Evolutionary conservation across 108 stramenopile species (phyloP).

Genomic region (Chaetoceros muelleri): DNA sequence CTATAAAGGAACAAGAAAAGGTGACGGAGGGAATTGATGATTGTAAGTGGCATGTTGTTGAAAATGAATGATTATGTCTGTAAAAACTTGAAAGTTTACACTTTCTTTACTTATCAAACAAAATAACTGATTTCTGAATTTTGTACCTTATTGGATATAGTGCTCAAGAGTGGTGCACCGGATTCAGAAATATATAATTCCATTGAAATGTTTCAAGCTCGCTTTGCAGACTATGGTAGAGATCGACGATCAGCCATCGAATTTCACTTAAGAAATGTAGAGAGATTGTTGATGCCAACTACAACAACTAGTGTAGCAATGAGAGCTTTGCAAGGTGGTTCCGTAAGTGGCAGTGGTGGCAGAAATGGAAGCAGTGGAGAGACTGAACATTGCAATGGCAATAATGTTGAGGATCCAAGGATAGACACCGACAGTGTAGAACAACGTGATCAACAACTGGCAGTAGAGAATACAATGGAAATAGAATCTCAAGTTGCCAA

Average conservation of each 20-base stretch:
- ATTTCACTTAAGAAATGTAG: conserved; percentile 65
- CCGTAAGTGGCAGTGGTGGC: too few species aligned
- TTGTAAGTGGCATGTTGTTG: background rate
- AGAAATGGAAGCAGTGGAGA: background rate
- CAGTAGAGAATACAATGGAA: background rate
- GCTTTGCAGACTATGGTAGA: conserved; percentile 83
- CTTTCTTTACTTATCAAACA: too few species aligned
- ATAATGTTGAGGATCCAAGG: background rate
- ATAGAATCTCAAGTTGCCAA: background rate
- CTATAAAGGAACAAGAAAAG: conserved; percentile 34
- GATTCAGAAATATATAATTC: conserved; percentile 66
- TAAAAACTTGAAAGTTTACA: background rate
- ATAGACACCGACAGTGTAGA: background rate
- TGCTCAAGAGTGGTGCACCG: conserved; percentile 64
- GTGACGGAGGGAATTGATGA: conserved; percentile 41
- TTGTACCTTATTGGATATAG: background rate
- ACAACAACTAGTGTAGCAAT: conserved; percentile 66
- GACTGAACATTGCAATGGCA: background rate
- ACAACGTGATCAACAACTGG: background rate
- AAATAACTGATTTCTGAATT: too few species aligned
- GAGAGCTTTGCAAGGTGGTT: conserved; percentile 43
- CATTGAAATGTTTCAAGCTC: conserved; percentile 83
- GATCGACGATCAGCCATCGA: conserved; percentile 71
- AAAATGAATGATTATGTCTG: background rate
- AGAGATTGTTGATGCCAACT: conserved; percentile 70